Evolutionary conservation across 768 basidiomycete genomes (phyloP).

Genomic region (Rhodocollybia butyracea): DNA sequence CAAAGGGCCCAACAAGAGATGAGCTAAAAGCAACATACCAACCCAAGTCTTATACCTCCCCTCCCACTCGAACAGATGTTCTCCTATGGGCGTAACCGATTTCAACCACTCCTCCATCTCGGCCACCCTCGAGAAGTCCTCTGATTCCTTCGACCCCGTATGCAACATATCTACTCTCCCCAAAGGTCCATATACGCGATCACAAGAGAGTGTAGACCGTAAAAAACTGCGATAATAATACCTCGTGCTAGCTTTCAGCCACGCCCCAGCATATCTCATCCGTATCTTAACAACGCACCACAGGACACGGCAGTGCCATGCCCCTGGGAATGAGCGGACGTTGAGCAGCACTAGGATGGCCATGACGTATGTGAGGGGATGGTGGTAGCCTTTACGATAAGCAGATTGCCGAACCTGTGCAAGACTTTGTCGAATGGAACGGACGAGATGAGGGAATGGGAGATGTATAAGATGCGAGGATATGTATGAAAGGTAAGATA

Average conservation of each 20-base stretch:
- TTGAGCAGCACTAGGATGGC: neutral
- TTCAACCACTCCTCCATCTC: slow-evolving; percentile 3
- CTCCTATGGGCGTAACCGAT: slow-evolving; percentile 4
- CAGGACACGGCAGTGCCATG: neutral
- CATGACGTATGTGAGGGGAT: neutral
- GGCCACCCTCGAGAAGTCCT: neutral
- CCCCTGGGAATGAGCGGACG: neutral
- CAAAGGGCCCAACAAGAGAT: neutral
- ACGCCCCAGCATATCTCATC: neutral
- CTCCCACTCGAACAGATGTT: neutral
- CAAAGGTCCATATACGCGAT: too few species aligned
- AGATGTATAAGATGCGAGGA: too few species aligned
- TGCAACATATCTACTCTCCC: too few species aligned
- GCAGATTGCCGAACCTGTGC: too few species aligned
- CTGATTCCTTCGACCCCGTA: too few species aligned
- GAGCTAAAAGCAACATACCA: neutral
- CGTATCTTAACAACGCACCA: slow-evolving; percentile 1
- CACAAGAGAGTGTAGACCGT: too few species aligned
- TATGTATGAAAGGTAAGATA: too few species aligned
- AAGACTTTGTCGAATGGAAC: too few species aligned
- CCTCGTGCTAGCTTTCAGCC: neutral
- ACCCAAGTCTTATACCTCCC: neutral
- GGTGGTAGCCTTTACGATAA: too few species aligned
- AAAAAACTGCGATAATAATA: neutral
- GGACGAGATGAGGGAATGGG: too few species aligned